phyloP scores from a whole-genome alignment of 1,284 basidiomycete species.

The Ceratobasidium sp. region DNA sequence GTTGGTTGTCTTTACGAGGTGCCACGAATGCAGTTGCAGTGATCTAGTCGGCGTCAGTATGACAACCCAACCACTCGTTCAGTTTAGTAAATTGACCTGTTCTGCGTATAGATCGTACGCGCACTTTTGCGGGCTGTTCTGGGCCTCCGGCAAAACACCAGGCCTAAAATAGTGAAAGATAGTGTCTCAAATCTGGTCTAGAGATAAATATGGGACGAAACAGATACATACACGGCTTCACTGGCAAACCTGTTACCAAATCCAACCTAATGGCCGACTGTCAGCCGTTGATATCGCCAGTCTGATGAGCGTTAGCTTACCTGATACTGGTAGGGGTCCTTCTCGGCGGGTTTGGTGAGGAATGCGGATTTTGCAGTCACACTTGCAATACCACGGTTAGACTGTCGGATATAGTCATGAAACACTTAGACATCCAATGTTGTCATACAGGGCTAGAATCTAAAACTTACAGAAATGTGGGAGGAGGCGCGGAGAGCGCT shows the following conservation, averaged over 20 bases:
- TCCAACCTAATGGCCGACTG: conserved; percentile 52
- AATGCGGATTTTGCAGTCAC: conserved; percentile 61
- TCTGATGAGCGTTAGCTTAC: conserved; percentile 64
- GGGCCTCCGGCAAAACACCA: conserved; percentile 66
- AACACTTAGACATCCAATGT: too few species aligned
- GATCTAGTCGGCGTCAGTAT: conserved; percentile 58
- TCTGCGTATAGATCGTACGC: conserved; percentile 75
- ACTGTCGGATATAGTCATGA: neutral
- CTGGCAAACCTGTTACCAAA: conserved; percentile 56
- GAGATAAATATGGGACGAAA: neutral
- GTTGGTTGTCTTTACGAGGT: conserved; percentile 65
- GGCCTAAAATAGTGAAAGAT: conserved; percentile 59
- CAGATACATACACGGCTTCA: conserved; percentile 50
- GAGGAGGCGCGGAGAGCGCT: conserved; percentile 4
- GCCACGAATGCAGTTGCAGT: conserved; percentile 73
- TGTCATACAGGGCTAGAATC: too few species aligned
- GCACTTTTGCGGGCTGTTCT: conserved; percentile 73
- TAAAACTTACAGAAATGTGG: conserved; percentile 9
- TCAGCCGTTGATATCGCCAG: conserved; percentile 50
- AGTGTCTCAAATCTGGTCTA: neutral
- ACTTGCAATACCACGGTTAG: conserved; percentile 27
- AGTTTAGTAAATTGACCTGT: conserved; percentile 56
- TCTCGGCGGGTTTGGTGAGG: conserved; percentile 59
- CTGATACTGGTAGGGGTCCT: conserved; percentile 71
- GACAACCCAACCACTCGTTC: neutral